Base-by-base conservation (phyloP, 164 flowering plant genomes). In the Dillenia suffruticosa region DNA sequence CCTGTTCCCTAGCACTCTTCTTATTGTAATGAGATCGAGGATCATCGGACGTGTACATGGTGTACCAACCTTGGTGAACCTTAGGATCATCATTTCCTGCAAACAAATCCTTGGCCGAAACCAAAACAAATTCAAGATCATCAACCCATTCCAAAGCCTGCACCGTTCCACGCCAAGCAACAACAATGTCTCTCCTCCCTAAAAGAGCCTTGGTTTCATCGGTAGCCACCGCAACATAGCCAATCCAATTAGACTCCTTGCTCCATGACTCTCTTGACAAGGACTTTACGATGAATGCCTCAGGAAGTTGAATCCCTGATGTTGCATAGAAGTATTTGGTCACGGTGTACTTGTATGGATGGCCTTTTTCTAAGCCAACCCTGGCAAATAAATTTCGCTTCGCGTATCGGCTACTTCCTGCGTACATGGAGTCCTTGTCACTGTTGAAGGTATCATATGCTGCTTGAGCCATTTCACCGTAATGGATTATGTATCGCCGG, bases 1-100 rank as follows among this genome's bases (percentile, higher is more conserved):
- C 88, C 84, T 86, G 88, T 4, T 80, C 65, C 70, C 91, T 74
- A 10, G 81, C 88, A 68, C 87, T 77, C 43, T 69, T 67, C 44
- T 71, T 51, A 19, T 51, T 51, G 54, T 14, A 51, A 9, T 15
- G 54, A 2, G 80, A 77, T 0, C 62, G 47, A 0, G 74, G 61
- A 67, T 83, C 80, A 16, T 72, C 77, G 0, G 83, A 76, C 8
- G 83, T 85, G 60, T 85, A 83, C 11, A 51, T 15, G 7, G 70
- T 58, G 49, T 58, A 15, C 56, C 55, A 72, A 8, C 75, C 75
- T 0, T 32, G 46, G 56, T 67, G 71, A 11, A 72, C 65, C 22
- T 56, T 24, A 50, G 65, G 56, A 12, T 50, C 50, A 14, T 22
- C 15, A 5, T 2, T 2, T 1, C 43, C 19, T 12, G 67, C 72